These are phyloP conservation scores for Jaltomata sinuosa DNA, from an alignment of 257 asterid species.

Conservation along the genomic window DNA sequence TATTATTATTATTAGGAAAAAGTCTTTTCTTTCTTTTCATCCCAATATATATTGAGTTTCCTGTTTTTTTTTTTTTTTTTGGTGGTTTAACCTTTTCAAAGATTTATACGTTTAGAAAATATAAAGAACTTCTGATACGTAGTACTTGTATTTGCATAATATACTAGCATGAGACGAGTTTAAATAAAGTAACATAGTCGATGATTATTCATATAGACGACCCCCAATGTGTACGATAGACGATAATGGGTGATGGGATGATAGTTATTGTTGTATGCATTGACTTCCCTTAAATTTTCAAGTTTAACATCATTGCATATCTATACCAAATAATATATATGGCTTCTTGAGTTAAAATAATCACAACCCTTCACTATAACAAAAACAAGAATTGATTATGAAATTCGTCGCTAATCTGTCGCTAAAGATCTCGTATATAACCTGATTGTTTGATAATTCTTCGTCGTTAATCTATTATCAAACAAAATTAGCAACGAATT, in stretches of 20 bases:
- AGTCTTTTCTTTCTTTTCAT: neutral
- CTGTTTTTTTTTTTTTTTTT: too few relatives aligned
- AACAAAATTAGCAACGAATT: neutral
- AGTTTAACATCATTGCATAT: neutral
- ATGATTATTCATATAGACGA: neutral
- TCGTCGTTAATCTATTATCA: neutral
- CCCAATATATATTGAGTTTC: too few relatives aligned
- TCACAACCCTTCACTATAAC: neutral
- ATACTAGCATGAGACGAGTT: neutral
- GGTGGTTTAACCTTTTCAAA: neutral
- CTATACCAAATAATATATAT: neutral
- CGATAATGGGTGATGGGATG: neutral
- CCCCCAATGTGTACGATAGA: neutral
- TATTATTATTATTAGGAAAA: neutral
- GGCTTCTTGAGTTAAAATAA: neutral
- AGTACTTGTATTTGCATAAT: neutral
- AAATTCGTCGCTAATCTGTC: neutral
- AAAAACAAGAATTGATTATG: neutral
- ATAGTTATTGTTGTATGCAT: neutral
- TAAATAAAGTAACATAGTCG: neutral
- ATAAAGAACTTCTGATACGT: neutral
- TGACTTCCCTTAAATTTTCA: neutral
- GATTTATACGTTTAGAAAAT: neutral
- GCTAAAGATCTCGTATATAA: neutral
- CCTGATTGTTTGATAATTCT: neutral